phyloP scores from a whole-genome alignment of 805 yeast species.

The Citeromyces matritensis region DNA sequence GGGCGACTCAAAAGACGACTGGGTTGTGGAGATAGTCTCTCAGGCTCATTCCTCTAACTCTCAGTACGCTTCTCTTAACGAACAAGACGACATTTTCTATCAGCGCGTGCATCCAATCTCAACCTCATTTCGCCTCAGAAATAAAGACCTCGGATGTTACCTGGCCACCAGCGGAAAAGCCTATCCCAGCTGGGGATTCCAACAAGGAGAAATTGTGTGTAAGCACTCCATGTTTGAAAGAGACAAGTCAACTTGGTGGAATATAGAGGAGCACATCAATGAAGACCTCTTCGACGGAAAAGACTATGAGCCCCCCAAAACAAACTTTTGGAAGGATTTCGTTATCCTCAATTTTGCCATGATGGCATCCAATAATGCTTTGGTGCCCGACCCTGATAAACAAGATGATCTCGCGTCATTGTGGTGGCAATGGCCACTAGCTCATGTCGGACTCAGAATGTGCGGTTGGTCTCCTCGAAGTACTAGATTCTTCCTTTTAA shows the following conservation, averaged over 20 bases:
- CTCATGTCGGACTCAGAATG: constrained; percentile 58
- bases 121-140: constrained; percentile 65
- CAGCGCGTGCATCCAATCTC: constrained; percentile 62
- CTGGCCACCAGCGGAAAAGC: constrained; percentile 68
- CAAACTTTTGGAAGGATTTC: constrained; percentile 53
- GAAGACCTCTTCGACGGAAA: constrained; percentile 21
- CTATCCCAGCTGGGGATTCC: constrained; percentile 95
- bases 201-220: constrained; percentile 84
- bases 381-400: constrained; percentile 63
- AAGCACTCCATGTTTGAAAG: constrained; percentile 29
- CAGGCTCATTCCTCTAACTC: constrained; percentile 21
- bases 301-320: constrained; percentile 23
- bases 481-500: constrained; percentile 49
- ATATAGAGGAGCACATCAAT: constrained; percentile 56
- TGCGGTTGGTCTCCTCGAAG: constrained; percentile 50
- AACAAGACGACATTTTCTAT: constrained; percentile 30
- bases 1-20: constrained; percentile 66
- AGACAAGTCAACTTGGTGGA: constrained; percentile 71
- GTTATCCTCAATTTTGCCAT: constrained; percentile 60
- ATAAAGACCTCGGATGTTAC: constrained; percentile 62
- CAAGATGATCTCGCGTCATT: constrained; percentile 54
- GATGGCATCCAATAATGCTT: constrained; percentile 76
- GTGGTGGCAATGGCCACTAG: constrained; percentile 80
- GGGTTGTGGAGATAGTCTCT: constrained; percentile 58
- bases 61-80: constrained; percentile 10